phyloP scores from a whole-genome alignment of 306 rosid species.

The Rosa persica region DNA sequence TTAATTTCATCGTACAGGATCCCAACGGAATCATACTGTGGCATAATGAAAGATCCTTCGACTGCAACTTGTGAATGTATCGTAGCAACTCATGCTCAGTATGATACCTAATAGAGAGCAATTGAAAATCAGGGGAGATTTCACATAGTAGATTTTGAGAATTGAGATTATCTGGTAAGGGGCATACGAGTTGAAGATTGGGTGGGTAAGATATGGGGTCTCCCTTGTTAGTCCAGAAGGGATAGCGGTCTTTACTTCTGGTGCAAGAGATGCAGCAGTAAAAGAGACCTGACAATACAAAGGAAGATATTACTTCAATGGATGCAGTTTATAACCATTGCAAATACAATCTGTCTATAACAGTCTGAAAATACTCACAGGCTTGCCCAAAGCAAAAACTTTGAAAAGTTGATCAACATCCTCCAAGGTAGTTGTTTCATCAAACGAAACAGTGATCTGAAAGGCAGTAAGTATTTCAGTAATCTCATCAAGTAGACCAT shows the following conservation, averaged over 20 bases:
- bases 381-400: slow-evolving; percentile 67
- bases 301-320: slow-evolving; percentile 19
- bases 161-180: slow-evolving; percentile 23
- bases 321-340: slow-evolving; percentile 6
- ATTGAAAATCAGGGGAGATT: slow-evolving; percentile 27
- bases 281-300: slow-evolving; percentile 63
- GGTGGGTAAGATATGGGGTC: slow-evolving; percentile 79
- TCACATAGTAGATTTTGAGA: slow-evolving; percentile 22
- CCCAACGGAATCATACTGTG: slow-evolving; percentile 99
- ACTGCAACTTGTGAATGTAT: slow-evolving; percentile 70
- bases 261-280: slow-evolving; percentile 88
- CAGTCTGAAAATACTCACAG: slow-evolving; percentile 39
- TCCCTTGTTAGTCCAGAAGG: slow-evolving; percentile 74
- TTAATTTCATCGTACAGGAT: slow-evolving; percentile 97
- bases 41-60: slow-evolving; percentile 89
- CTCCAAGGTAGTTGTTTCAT: slow-evolving; percentile 92
- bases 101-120: slow-evolving; percentile 61
- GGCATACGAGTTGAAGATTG: slow-evolving; percentile 83
- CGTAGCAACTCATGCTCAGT: slow-evolving; percentile 97
- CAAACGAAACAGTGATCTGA: slow-evolving; percentile 89
- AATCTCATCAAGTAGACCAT: slow-evolving; percentile 28
- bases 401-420: slow-evolving; percentile 89
- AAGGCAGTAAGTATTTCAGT: slow-evolving; percentile 22
- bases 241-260: slow-evolving; percentile 64
- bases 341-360: background rate